Percentiles rank a stretch among this genome's conserved stretches.
phyloP scores from a whole-genome alignment of 2,329 filamentous ascomycete species.

The Xylaria sp. region DNA sequence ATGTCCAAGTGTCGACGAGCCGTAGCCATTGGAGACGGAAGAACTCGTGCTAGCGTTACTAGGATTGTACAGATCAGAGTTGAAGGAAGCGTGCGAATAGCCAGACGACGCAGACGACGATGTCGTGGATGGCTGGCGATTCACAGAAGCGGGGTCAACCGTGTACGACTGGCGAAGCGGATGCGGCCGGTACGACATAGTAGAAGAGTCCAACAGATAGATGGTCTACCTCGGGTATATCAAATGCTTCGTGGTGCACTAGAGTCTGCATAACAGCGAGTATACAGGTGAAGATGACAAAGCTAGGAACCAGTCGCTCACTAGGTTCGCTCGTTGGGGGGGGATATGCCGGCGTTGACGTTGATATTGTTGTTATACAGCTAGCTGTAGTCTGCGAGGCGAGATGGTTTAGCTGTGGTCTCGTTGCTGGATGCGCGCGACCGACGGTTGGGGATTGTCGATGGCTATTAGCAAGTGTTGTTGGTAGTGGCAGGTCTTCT shows the following conservation, averaged over 20 bases:
- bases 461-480: slow-evolving; percentile 4
- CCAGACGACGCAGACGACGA: slow-evolving; percentile 78
- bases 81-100: slow-evolving; percentile 64
- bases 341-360: slow-evolving; percentile 2
- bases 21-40: slow-evolving; percentile 74
- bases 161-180: slow-evolving; percentile 65
- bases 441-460: not conserved
- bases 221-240: slow-evolving; percentile 46
- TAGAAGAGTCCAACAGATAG: slow-evolving; percentile 25
- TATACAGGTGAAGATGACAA: slow-evolving; percentile 20
- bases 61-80: slow-evolving; percentile 64
- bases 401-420: not conserved
- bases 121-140: slow-evolving; percentile 74
- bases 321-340: slow-evolving; percentile 7
- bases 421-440: not conserved
- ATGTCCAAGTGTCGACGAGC: slow-evolving; percentile 62
- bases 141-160: slow-evolving; percentile 58
- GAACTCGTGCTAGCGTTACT: slow-evolving; percentile 77
- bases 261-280: slow-evolving; percentile 50
- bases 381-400: slow-evolving; percentile 10
- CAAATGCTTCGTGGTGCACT: slow-evolving; percentile 41
- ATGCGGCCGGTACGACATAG: slow-evolving; percentile 68
- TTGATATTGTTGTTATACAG: not conserved
- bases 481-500: slow-evolving; percentile 4
- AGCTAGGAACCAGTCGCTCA: slow-evolving; percentile 2